phyloP scores from a whole-genome alignment of 805 yeast species.

The Hanseniaspora mollemarum region DNA sequence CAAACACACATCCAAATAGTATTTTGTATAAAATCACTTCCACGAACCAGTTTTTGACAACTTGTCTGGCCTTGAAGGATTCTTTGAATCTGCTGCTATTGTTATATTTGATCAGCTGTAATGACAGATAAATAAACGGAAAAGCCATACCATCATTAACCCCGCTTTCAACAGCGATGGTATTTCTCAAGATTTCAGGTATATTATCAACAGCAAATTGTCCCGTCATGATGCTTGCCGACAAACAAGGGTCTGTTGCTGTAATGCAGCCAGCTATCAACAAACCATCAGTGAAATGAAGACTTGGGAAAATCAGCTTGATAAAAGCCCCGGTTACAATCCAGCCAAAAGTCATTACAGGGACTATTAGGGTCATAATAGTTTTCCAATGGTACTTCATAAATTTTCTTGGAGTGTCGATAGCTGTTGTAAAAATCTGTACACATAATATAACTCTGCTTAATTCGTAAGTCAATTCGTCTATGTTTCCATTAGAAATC shows the following conservation, averaged over 20 bases:
- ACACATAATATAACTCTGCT: conserved; percentile 72
- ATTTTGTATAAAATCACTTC: conserved; percentile 73
- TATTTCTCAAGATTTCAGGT: conserved; percentile 71
- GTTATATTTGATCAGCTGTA: conserved; percentile 52
- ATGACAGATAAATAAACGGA: conserved; percentile 68
- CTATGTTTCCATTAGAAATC: conserved; percentile 53
- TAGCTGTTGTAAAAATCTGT: conserved; percentile 89
- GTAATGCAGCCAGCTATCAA: conserved; percentile 79
- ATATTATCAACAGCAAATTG: conserved; percentile 63
- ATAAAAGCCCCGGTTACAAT: conserved; percentile 65
- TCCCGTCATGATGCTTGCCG: conserved; percentile 92
- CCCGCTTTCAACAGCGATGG: conserved; percentile 70
- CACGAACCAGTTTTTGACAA: conserved; percentile 69
- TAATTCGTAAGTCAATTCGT: conserved; percentile 67
- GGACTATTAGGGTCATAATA: conserved; percentile 59
- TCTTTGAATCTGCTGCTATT: conserved; percentile 36
- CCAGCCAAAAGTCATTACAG: conserved; percentile 90
- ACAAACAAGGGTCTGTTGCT: conserved; percentile 90
- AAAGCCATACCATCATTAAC: conserved; percentile 95
- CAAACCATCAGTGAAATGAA: conserved; percentile 60
- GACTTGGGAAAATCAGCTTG: conserved; percentile 63
- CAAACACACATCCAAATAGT: conserved; percentile 63
- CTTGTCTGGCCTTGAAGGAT: conserved; percentile 34
- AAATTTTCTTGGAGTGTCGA: conserved; percentile 80
- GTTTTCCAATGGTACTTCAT: conserved; percentile 77